Percentiles rank a stretch among this genome's conserved stretches.
Evolutionary conservation across 176 grass and related monocot genomes (phyloP).

Genomic region (Neostapfia colusana): DNA sequence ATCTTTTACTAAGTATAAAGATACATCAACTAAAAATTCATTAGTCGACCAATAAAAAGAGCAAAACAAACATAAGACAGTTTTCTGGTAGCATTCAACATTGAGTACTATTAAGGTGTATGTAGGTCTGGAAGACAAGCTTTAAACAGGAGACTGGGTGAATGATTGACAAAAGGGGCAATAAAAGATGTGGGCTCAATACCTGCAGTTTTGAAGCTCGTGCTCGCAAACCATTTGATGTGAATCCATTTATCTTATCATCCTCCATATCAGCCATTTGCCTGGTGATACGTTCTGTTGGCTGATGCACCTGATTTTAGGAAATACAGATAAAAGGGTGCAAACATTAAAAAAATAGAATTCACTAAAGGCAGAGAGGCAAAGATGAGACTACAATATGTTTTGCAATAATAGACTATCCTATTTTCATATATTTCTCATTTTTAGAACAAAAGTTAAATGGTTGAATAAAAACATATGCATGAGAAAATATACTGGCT

Average conservation of each 20-base stretch:
- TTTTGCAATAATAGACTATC: background rate
- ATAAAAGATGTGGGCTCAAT: conserved; percentile 21
- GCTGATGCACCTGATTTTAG: conserved; percentile 45
- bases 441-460: background rate
- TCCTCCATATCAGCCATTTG: conserved; percentile 46
- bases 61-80: conserved; percentile 29
- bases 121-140: background rate
- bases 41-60: background rate
- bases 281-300: conserved; percentile 16
- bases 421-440: background rate
- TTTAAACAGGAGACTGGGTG: conserved; percentile 12
- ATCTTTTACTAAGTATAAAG: conserved; percentile 14
- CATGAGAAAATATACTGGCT: background rate
- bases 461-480: conserved; percentile 7
- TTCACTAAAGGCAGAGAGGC: conserved; percentile 17
- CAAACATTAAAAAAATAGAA: conserved; percentile 16
- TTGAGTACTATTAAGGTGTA: conserved; percentile 1
- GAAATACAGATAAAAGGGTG: background rate
- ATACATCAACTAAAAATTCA: background rate
- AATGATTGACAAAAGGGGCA: conserved; percentile 7
- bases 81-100: background rate
- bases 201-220: conserved; percentile 62
- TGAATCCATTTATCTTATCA: conserved; percentile 54
- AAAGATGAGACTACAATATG: background rate
- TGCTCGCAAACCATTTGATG: conserved; percentile 44